phyloP scores from a whole-genome alignment of 768 basidiomycete genomes.

The Scleroderma citrinum region DNA sequence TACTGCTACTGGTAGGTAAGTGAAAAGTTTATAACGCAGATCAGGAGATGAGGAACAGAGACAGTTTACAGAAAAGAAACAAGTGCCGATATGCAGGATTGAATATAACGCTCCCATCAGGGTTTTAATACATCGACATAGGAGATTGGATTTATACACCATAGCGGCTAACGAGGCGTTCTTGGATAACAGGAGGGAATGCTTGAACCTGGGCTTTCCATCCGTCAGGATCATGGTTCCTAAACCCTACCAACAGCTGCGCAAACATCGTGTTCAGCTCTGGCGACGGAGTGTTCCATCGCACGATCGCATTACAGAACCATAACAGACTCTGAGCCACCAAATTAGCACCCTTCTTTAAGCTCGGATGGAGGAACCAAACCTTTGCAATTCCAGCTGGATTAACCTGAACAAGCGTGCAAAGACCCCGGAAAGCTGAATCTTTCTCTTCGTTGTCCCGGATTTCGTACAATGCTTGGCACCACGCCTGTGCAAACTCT shows the following conservation, averaged over 20 bases:
- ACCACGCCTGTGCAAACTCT: slow-evolving; percentile 94
- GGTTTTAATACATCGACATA: slow-evolving; percentile 7
- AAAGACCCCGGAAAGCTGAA: slow-evolving; percentile 96
- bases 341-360: not conserved
- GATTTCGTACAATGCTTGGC: slow-evolving; percentile 95
- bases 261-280: slow-evolving; percentile 95
- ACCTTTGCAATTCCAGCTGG: slow-evolving; percentile 92
- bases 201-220: slow-evolving; percentile 80
- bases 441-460: slow-evolving; percentile 99
- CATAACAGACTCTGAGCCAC: slow-evolving; percentile 74
- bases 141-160: slow-evolving; percentile 50
- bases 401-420: slow-evolving; percentile 91
- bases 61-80: slow-evolving; percentile 20
- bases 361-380: slow-evolving; percentile 18
- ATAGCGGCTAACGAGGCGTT: slow-evolving; percentile 82
- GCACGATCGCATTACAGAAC: slow-evolving; percentile 97
- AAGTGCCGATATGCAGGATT: slow-evolving; percentile 7
- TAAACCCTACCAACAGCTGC: slow-evolving; percentile 83
- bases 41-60: slow-evolving; percentile 18
- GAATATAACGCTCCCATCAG: too few relatives aligned
- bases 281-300: slow-evolving; percentile 89
- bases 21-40: slow-evolving; percentile 7
- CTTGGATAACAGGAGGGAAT: slow-evolving; percentile 86
- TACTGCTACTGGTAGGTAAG: slow-evolving; percentile 22
- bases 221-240: slow-evolving; percentile 75